A percentile compares a stretch with the other conserved stretches of the same genome.
Evolutionary conservation across 139 green algal species (phyloP).

Genomic region (Chlamydomonas incerta): DNA sequence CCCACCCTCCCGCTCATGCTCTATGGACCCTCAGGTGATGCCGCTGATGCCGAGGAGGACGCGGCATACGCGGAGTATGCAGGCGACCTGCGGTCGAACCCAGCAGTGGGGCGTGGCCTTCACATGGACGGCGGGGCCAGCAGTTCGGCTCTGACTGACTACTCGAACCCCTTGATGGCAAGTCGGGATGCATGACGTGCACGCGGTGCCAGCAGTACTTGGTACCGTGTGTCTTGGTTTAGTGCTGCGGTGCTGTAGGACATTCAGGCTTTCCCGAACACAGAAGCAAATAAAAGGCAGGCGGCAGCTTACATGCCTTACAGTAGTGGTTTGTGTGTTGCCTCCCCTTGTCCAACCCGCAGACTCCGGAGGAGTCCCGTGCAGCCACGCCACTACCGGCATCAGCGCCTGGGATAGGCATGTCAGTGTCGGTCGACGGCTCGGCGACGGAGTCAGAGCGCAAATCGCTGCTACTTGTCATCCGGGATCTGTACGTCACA

Average conservation of each 20-base stretch:
- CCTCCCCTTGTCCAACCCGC: no score
- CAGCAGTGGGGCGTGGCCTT: not conserved
- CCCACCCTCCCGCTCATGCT: no score
- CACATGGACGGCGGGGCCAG: not conserved
- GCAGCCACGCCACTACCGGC: not conserved
- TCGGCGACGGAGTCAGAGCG: not conserved
- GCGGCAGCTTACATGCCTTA: no score
- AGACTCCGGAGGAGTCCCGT: conserved; percentile 18
- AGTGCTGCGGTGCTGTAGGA: no score
- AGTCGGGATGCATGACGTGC: no score
- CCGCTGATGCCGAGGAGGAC: not conserved
- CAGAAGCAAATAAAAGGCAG: no score
- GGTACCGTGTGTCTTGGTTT: no score
- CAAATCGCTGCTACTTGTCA: conserved; percentile 28
- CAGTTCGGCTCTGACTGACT: conserved; percentile 19
- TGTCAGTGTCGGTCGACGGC: not conserved
- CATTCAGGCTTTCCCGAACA: no score
- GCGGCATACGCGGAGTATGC: conserved; percentile 16
- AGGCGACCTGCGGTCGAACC: not conserved
- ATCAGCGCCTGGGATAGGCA: not conserved
- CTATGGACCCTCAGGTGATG: no score
- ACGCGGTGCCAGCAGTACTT: no score
- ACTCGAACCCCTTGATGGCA: conserved; percentile 22
- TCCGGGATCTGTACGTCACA: conserved; percentile 33
- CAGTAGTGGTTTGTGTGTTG: no score